Conservation (phyloP, 2,329 filamentous ascomycete genomes). For the Talaromyces sp. region DNA sequence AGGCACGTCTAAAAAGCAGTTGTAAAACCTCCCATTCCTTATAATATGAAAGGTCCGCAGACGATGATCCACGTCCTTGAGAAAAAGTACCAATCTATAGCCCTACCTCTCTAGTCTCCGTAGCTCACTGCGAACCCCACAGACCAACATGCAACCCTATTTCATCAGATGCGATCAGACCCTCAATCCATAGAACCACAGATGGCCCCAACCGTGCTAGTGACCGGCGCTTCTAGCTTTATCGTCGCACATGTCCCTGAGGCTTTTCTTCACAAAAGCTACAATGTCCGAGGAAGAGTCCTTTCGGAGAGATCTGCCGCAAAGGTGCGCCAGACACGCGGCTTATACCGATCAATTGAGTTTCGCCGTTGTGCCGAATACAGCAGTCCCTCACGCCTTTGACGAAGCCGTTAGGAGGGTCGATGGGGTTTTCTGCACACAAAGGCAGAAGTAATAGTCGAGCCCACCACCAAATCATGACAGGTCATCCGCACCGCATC, state of each 20-base stretch:
- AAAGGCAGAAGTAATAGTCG: neutral
- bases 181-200: neutral
- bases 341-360: slow-evolving; percentile 49
- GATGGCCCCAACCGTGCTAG: neutral
- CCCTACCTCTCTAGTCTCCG: neutral
- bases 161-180: neutral
- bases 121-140: neutral
- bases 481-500: slow-evolving; percentile 64
- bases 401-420: slow-evolving; percentile 6
- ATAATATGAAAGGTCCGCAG: neutral
- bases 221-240: slow-evolving; percentile 43
- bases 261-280: slow-evolving; percentile 43
- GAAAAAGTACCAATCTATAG: neutral
- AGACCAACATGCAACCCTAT: neutral
- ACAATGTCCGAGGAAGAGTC: slow-evolving; percentile 57
- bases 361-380: slow-evolving; percentile 64
- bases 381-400: slow-evolving; percentile 32
- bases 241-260: slow-evolving; percentile 59
- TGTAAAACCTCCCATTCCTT: neutral
- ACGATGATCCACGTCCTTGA: neutral
- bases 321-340: slow-evolving; percentile 50
- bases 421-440: neutral
- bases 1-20: neutral
- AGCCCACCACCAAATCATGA: neutral
- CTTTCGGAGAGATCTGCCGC: slow-evolving; percentile 55